Evolutionary conservation across 805 yeast genomes (phyloP).

Genomic region (Saccharomycopsis sp.): DNA sequence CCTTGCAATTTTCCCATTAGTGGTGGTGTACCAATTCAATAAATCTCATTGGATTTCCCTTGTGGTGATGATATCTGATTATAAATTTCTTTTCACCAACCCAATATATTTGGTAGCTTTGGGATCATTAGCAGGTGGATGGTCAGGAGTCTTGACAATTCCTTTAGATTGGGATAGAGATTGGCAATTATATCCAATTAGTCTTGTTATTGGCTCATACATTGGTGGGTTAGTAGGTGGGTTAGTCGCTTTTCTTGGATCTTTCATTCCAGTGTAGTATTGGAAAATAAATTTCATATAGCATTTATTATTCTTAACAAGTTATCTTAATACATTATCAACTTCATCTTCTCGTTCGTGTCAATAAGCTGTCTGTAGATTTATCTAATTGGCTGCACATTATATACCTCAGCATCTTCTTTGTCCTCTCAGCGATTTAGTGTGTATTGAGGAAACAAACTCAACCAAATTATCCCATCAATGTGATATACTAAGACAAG

Average conservation of each 20-base stretch:
- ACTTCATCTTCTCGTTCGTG: too few species aligned
- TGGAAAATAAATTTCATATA: too few species aligned
- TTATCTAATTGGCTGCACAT: too few species aligned
- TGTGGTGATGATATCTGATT: conserved; percentile 2
- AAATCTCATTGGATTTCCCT: conserved; percentile 31
- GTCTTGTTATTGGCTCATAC: conserved; percentile 71
- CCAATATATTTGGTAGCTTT: conserved; percentile 14
- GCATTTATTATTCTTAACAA: too few species aligned
- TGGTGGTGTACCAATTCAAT: conserved; percentile 43
- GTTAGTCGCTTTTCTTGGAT: conserved; percentile 5
- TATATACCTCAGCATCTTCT: too few species aligned
- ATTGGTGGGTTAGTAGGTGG: conserved; percentile 58
- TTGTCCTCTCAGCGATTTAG: too few species aligned
- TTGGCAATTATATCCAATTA: conserved; percentile 96
- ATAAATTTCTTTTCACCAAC: conserved; percentile 8
- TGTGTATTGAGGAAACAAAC: too few species aligned
- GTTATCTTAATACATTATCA: too few species aligned
- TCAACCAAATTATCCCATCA: too few species aligned
- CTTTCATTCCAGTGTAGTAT: too few species aligned
- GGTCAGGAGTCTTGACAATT: conserved; percentile 90
- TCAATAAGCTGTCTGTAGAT: too few species aligned
- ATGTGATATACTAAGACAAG: too few species aligned
- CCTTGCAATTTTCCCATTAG: conserved; percentile 53
- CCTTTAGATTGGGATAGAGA: conserved; percentile 97
- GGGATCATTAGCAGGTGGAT: conserved; percentile 49